A percentile compares a stretch with the other conserved stretches of the same genome.
Evolutionary conservation across 2,329 filamentous ascomycete species (phyloP).

Genomic region (Drechslerella coelobrocha): DNA sequence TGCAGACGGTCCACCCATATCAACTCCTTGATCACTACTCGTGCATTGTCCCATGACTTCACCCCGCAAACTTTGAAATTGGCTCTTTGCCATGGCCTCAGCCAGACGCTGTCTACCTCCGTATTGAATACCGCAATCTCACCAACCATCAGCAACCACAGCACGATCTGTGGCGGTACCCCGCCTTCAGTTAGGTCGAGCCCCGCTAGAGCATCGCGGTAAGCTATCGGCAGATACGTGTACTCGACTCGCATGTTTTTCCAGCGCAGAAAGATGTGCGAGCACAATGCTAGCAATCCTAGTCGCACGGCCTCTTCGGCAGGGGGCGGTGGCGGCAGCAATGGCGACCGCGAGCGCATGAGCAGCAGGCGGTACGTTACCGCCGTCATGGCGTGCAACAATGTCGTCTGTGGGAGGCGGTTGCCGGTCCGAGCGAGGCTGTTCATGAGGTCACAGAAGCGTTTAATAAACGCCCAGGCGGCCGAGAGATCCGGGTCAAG

Average conservation of each 20-base stretch:
- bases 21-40: slow-evolving; percentile 53
- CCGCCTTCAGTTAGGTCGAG: slow-evolving; percentile 22
- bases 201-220: slow-evolving; percentile 44
- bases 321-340: too few species aligned
- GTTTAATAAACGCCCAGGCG: slow-evolving; percentile 54
- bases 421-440: slow-evolving; percentile 52
- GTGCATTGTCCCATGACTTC: slow-evolving; percentile 53
- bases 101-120: slow-evolving; percentile 51
- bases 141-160: slow-evolving; percentile 55
- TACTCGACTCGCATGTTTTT: slow-evolving; percentile 40
- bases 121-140: slow-evolving; percentile 54
- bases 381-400: slow-evolving; percentile 58
- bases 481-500: slow-evolving; percentile 52
- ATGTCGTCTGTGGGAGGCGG: slow-evolving; percentile 50
- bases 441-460: slow-evolving; percentile 56
- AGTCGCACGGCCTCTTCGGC: slow-evolving; percentile 58
- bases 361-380: slow-evolving; percentile 60
- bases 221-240: slow-evolving; percentile 49
- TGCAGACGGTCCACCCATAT: slow-evolving; percentile 57
- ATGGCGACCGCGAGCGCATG: slow-evolving; percentile 54
- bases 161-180: slow-evolving; percentile 48
- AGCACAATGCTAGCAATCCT: slow-evolving; percentile 59
- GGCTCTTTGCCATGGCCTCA: slow-evolving; percentile 52
- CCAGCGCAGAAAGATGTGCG: slow-evolving; percentile 58
- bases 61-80: slow-evolving; percentile 50